A percentile compares a stretch with the other conserved stretches of the same genome.
These are phyloP conservation scores for Lolium multiflorum DNA, from an alignment of 176 grass and related monocot genomes.

Conservation along the genomic window DNA sequence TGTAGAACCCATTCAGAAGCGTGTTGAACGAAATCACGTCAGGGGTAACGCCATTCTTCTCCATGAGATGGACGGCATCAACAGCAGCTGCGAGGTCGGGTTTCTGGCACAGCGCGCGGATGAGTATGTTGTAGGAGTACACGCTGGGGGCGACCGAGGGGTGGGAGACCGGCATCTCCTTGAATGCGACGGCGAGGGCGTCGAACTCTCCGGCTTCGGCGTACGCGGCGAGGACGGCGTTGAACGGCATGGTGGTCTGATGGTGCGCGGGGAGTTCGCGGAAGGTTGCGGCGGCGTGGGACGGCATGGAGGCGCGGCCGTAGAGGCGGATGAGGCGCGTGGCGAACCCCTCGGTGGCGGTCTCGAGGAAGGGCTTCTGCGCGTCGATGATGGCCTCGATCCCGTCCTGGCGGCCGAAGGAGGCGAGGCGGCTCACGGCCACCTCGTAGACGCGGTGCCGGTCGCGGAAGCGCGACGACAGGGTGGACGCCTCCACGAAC, in stretches of 20 bases:
- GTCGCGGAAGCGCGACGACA: constrained; percentile 48
- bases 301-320: constrained; percentile 58
- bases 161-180: constrained; percentile 50
- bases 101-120: constrained; percentile 44
- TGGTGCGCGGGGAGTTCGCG: constrained; percentile 36
- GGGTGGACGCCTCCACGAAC: constrained; percentile 53
- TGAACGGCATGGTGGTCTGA: constrained; percentile 45
- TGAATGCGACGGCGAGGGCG: constrained; percentile 34
- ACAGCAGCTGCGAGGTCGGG: constrained; percentile 54
- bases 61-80: constrained; percentile 50
- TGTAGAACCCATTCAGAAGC: constrained; percentile 59
- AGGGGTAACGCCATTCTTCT: constrained; percentile 45
- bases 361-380: constrained; percentile 65
- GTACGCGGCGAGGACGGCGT: constrained; percentile 51
- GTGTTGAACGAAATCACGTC: constrained; percentile 54
- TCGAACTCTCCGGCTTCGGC: constrained; percentile 3
- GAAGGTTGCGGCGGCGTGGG: constrained; percentile 52
- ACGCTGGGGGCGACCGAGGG: constrained; percentile 42
- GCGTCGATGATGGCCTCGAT: constrained; percentile 61
- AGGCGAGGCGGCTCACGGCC: constrained; percentile 52
- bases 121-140: constrained; percentile 67
- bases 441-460: constrained; percentile 54
- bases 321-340: constrained; percentile 65
- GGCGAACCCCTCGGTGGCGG: constrained; percentile 48
- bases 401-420: constrained; percentile 40